Conservation (phyloP, 106 monocot species). For the Narthecium ossifragum region DNA sequence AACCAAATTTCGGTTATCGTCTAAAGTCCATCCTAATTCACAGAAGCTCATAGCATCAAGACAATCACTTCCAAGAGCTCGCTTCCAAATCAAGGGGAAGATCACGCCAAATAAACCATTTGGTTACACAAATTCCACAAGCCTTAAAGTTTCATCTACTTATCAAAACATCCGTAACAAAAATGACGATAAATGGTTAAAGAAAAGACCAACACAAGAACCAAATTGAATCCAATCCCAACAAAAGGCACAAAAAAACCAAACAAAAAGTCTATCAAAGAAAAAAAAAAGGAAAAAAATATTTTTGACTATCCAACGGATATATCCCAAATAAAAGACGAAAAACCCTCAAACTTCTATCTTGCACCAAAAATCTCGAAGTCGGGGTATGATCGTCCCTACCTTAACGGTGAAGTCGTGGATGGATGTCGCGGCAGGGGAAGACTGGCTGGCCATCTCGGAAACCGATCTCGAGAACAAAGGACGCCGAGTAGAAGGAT, state of each 20-base stretch:
- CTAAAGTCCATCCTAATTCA: too few species aligned
- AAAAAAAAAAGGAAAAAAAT: neutral
- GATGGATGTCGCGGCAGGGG: constrained; percentile 33
- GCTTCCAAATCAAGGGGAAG: neutral
- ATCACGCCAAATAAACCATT: neutral
- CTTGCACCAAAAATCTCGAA: neutral
- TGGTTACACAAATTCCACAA: too few species aligned
- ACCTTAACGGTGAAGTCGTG: constrained; percentile 91
- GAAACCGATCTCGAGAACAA: constrained; percentile 1
- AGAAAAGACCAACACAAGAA: too few species aligned
- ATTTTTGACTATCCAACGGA: too few species aligned
- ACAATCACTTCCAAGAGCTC: neutral
- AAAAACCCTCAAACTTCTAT: neutral
- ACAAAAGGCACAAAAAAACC: neutral
- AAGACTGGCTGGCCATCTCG: constrained; percentile 30
- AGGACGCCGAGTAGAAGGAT: neutral
- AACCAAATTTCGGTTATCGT: neutral
- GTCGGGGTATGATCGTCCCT: neutral
- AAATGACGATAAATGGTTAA: too few species aligned
- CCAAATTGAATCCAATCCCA: neutral
- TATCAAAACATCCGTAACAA: neutral
- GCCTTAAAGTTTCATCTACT: neutral
- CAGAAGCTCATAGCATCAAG: neutral
- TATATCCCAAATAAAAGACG: neutral
- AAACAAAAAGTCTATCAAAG: neutral